phyloP scores from a whole-genome alignment of 2,329 filamentous ascomycete species.

The Fusarium albosuccineum region DNA sequence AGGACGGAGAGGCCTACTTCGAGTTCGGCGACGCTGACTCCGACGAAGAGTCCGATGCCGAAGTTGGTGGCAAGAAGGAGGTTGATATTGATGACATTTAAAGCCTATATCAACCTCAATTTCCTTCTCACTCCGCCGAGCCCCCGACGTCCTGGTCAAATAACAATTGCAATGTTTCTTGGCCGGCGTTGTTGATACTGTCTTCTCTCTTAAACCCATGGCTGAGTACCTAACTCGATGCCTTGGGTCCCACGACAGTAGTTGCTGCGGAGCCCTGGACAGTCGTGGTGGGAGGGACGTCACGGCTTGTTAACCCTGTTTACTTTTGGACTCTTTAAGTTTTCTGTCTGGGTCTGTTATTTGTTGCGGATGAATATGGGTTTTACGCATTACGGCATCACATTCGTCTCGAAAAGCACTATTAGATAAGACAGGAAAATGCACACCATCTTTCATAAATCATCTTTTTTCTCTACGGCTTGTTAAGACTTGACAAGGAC shows the following conservation, averaged over 20 bases:
- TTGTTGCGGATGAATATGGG: neutral
- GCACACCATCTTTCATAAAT: conserved; percentile 36
- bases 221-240: conserved; percentile 24
- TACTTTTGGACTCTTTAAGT: conserved; percentile 34
- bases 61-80: conserved; percentile 76
- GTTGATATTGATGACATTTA: conserved; percentile 97
- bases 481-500: neutral
- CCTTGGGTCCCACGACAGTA: conserved; percentile 62
- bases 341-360: conserved; percentile 39
- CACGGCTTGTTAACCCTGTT: conserved; percentile 57
- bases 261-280: conserved; percentile 53
- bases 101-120: conserved; percentile 44
- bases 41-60: conserved; percentile 65
- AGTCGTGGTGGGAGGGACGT: conserved; percentile 74
- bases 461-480: conserved; percentile 23
- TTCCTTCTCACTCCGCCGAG: conserved; percentile 36
- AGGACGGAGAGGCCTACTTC: conserved; percentile 96
- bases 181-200: conserved; percentile 60
- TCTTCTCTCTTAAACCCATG: conserved; percentile 73
- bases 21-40: conserved; percentile 96
- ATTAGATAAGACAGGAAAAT: conserved; percentile 48
- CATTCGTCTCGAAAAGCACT: conserved; percentile 43
- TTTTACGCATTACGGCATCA: conserved; percentile 37
- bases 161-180: conserved; percentile 11
- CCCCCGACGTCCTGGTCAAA: conserved; percentile 39